phyloP scores from a whole-genome alignment of 73 alveolate genomes.

The Tetrahymena thermophila region DNA sequence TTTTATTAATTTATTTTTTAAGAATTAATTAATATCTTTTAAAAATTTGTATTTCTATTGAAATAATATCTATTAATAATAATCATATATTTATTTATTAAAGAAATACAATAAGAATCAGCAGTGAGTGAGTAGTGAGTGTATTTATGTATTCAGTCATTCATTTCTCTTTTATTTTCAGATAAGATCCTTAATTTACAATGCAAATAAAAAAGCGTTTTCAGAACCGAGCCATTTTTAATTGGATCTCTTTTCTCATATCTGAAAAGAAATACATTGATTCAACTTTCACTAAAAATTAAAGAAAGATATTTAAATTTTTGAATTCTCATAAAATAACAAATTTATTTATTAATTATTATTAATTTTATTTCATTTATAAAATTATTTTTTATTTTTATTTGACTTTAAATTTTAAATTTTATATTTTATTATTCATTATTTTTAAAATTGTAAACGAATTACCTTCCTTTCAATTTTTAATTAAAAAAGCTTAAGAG shows the following conservation, averaged over 20 bases:
- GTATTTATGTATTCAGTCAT: no score
- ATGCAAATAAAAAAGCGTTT: background rate
- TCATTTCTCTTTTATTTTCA: background rate
- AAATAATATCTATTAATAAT: background rate
- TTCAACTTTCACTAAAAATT: background rate
- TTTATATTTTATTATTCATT: no score
- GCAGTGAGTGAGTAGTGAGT: no score
- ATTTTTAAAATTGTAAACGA: no score
- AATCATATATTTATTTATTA: background rate
- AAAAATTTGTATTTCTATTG: background rate
- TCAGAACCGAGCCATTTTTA: constrained; percentile 3
- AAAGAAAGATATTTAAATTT: no score
- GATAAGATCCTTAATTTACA: background rate
- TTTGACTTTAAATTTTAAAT: no score
- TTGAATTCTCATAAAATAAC: no score
- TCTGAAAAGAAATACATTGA: background rate
- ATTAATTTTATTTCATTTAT: no score
- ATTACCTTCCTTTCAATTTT: background rate
- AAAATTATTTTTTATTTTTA: no score
- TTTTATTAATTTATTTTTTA: background rate
- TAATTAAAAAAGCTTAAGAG: background rate
- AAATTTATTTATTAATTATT: no score
- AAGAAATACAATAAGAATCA: background rate
- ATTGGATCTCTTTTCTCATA: constrained; percentile 1
- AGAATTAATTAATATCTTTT: background rate